Evolutionary conservation across 768 basidiomycete genomes (phyloP).

Genomic region (Tulasnella calospora): DNA sequence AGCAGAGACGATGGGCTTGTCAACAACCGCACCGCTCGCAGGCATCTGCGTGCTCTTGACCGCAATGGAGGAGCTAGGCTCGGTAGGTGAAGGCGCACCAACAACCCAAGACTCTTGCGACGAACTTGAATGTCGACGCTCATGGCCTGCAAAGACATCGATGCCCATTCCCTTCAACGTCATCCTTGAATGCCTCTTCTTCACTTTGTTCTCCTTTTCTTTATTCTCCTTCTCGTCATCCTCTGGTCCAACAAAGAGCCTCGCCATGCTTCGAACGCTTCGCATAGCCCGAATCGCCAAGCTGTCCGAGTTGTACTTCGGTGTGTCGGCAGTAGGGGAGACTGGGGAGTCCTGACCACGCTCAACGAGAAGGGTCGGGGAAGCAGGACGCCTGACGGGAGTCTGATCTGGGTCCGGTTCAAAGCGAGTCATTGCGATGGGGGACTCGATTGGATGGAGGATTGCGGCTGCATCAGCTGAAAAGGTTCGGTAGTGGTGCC

Average conservation of each 20-base stretch:
- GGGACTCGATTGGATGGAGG: neutral
- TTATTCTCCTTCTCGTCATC: conserved; percentile 10
- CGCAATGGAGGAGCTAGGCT: neutral
- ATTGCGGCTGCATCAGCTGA: neutral
- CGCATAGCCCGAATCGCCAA: conserved; percentile 76
- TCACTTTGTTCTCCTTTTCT: neutral
- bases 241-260: conserved; percentile 39
- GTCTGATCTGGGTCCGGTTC: neutral
- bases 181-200: conserved; percentile 29
- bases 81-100: conserved; percentile 22
- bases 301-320: conserved; percentile 42
- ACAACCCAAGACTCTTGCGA: conserved; percentile 27
- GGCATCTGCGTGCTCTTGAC: neutral
- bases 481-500: conserved; percentile 7
- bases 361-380: neutral
- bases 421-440: neutral
- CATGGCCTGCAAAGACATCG: neutral
- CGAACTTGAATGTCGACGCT: conserved; percentile 2
- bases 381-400: neutral
- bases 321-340: neutral
- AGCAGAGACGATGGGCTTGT: conserved; percentile 3
- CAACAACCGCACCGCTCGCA: neutral
- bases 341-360: conserved; percentile 1
- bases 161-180: conserved; percentile 60
- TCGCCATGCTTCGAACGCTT: conserved; percentile 64